A percentile compares a stretch with the other conserved stretches of the same genome.
These are phyloP conservation scores for Alternaria dauci DNA, from an alignment of 2,329 filamentous ascomycete species.

Conservation along the genomic window DNA sequence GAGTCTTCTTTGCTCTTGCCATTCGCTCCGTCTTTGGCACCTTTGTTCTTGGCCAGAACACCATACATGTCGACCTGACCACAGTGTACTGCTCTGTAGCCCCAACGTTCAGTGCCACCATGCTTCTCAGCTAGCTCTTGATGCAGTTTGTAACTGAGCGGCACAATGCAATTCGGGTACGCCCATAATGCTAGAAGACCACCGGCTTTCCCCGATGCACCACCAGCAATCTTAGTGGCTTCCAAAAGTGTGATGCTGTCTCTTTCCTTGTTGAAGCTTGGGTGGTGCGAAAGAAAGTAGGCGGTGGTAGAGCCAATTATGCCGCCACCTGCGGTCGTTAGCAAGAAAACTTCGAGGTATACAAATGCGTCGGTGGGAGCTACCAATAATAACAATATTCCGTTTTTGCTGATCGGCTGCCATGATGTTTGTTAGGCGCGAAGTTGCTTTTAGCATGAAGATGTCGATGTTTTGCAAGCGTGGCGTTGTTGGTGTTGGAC, in stretches of 20 bases:
- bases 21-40: constrained; percentile 35
- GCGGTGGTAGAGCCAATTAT: constrained; percentile 92
- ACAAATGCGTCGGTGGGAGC: too few species aligned
- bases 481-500: constrained; percentile 23
- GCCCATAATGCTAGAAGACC: constrained; percentile 92
- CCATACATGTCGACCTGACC: constrained; percentile 69
- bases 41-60: constrained; percentile 41
- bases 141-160: constrained; percentile 84
- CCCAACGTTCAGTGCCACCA: constrained; percentile 80
- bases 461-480: constrained; percentile 13
- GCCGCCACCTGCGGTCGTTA: constrained; percentile 72
- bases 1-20: constrained; percentile 46
- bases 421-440: constrained; percentile 34
- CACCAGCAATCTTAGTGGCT: constrained; percentile 84
- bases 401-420: constrained; percentile 34
- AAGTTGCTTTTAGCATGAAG: constrained; percentile 34
- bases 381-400: constrained; percentile 51
- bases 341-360: neutral
- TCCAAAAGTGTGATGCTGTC: constrained; percentile 88
- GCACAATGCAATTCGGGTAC: constrained; percentile 84
- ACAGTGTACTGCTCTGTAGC: constrained; percentile 81
- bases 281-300: constrained; percentile 89
- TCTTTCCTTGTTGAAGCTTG: constrained; percentile 75
- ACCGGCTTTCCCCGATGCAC: constrained; percentile 92
- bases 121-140: constrained; percentile 85